Evolutionary conservation across 306 rosid genomes (phyloP), one percentile per base, ranked within the genome.

Genomic region (Mimosa pudica): DNA sequence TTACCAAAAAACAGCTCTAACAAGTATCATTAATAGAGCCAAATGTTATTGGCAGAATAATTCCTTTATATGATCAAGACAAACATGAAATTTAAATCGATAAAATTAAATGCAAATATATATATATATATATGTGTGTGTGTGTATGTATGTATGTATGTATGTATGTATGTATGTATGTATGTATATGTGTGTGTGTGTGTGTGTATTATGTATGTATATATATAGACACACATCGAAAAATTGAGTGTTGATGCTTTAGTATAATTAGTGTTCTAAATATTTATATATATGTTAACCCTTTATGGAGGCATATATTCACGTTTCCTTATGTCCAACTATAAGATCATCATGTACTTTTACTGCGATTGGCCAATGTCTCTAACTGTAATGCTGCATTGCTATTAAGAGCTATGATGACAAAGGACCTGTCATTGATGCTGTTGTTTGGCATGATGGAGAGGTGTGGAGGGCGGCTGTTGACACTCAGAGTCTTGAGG

Each of bases 381-480:
- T 70, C 77, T 75, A 45, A 81, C 70, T 54, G 81, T 54, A 75
- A 78, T 47, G 68, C 51, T 61, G 36, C 36, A 24, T 30, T 30
- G 68, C 42, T 67, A 70, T 87, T 83, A 36, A 95, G 99, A 89
- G 87, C 88, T 95, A 91, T 58, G 92, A 93, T 70, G 99, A 95
- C 82, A 89, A 89, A 83, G 99, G 99, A 61, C 99, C 99, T 45
- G 77, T 84, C 74, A 79, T 95, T 80, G 97, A 95, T 85, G 96
- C 98, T 74, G 94, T 95, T 87, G 98, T 91, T 41, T 95, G 99
- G 99, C 94, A 93, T 74, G 97, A 91, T 82, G 99, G 98, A 83
- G 98, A 93, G 84, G 87, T 89, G 67, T 95, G 99, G 99, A 90
- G 97, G 86, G 97, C 81, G 84, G 97, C 99, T 83, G 83, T 95